phyloP scores from a whole-genome alignment of 768 basidiomycete genomes.

The Gelatoporia subvermispora region DNA sequence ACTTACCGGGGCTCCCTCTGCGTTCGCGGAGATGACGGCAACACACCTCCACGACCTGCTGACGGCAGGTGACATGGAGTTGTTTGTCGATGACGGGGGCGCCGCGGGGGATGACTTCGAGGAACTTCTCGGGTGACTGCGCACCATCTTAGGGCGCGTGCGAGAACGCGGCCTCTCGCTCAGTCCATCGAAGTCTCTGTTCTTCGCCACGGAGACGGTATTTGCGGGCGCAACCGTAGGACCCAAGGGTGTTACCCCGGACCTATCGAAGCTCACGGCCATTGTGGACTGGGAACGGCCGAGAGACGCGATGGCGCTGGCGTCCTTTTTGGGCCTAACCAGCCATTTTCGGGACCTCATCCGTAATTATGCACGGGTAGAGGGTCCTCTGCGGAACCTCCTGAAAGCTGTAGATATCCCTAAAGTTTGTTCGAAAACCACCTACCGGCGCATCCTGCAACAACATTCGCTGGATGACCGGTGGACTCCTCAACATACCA shows the following conservation, averaged over 20 bases:
- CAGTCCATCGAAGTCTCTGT: conserved; percentile 28
- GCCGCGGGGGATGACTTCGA: conserved; percentile 29
- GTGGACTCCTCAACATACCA: conserved; percentile 20
- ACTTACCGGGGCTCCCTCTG: conserved; percentile 32
- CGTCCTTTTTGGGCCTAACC: conserved; percentile 31
- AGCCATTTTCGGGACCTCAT: conserved; percentile 32
- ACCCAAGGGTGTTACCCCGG: conserved; percentile 29
- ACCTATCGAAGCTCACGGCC: conserved; percentile 33
- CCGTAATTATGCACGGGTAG: conserved; percentile 28
- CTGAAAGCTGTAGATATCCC: conserved; percentile 17
- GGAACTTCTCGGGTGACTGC: conserved; percentile 20
- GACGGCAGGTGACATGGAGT: conserved; percentile 17
- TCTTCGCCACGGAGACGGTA: conserved; percentile 32
- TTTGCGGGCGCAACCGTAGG: conserved; percentile 33
- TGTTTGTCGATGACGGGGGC: conserved; percentile 37
- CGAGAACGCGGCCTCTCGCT: conserved; percentile 29
- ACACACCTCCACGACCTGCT: conserved; percentile 6
- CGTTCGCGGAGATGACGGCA: conserved; percentile 23
- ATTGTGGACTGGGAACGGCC: conserved; percentile 31
- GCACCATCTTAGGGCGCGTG: conserved; percentile 22
- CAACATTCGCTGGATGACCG: conserved; percentile 8
- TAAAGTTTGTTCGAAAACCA: conserved; percentile 13
- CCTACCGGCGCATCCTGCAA: conserved; percentile 23
- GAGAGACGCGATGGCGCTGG: conserved; percentile 22
- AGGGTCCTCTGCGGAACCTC: conserved; percentile 28